Evolutionary conservation across 1,284 basidiomycete genomes (phyloP), one percentile per base, ranked within the genome.

Genomic region (Cryptococcus amylolentus): DNA sequence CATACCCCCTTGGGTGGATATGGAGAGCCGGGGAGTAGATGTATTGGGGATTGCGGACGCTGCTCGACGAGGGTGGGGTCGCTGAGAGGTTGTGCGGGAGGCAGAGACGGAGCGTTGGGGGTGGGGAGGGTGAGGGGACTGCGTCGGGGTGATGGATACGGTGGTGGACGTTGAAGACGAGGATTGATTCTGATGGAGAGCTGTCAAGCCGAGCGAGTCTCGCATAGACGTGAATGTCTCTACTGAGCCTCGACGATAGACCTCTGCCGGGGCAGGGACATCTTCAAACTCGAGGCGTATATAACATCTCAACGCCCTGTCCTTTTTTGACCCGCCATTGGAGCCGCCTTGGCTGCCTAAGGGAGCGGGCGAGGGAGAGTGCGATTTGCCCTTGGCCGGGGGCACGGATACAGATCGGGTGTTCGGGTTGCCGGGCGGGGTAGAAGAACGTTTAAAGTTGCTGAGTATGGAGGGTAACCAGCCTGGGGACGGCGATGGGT

Each of bases 391-490:
- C 42, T 61, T 63, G 37, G 4, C 27, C 13, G 69, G 63, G 0
- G 69, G 67, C 0, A 66, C 59, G 1, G 64, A 66, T 9, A 58
- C 59, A 3, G 65, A 67, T 5, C 68, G 55, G 16, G 52, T 40
- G 12, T 39, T 43, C 0, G 50, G 31, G 18, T 56, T 38, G 18
- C 41, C 47, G 5, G 58, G 57, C 3, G 60, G 42, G 35, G 48
- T 49, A 45, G 40, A 40, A 8, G 46, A 42, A 20, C 50, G 50
- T 28, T 38, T 45, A n/a, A 28, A 20, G 44, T 55, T 53, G 4
- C 47, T 44, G 38, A 58, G 55, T 4, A 62, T 18, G 18, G 57
- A 58, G 23, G 60, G 54, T 38, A 62, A 56, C 60, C 60, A 62
- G 16, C 60, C 57, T 41, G 40, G 45, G 23, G 52, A 56, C 12